Percentiles rank a stretch among this genome's conserved stretches.
These are phyloP conservation scores for Brettanomyces sp. DNA, from an alignment of 805 yeast species.

Conservation along the genomic window DNA sequence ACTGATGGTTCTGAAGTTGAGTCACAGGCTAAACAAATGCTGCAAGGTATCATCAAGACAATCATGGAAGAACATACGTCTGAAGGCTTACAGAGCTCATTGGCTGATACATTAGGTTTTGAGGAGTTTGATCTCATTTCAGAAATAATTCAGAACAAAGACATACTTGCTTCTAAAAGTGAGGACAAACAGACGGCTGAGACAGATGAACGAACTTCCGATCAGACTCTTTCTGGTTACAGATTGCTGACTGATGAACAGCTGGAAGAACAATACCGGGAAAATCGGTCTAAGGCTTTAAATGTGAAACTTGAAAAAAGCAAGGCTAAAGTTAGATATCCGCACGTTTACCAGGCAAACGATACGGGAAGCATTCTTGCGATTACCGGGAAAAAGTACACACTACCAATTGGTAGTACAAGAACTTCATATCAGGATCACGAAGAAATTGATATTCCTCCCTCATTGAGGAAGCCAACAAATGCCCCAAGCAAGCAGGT, in stretches of 20 bases:
- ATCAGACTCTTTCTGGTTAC: slow-evolving; percentile 4
- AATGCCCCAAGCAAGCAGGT: slow-evolving; percentile 42
- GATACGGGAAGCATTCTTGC: slow-evolving; percentile 59
- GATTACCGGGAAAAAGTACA: slow-evolving; percentile 69
- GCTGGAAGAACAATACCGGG: slow-evolving; percentile 41
- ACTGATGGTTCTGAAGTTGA: slow-evolving; percentile 9
- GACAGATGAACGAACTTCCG: not conserved
- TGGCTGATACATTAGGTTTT: slow-evolving; percentile 77
- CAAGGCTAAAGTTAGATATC: slow-evolving; percentile 48
- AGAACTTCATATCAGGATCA: slow-evolving; percentile 42
- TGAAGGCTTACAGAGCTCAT: slow-evolving; percentile 56
- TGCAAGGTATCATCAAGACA: slow-evolving; percentile 23
- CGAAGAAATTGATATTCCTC: slow-evolving; percentile 82
- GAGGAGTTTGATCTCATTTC: slow-evolving; percentile 79
- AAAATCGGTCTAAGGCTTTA: slow-evolving; percentile 40
- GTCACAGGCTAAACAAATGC: slow-evolving; percentile 7
- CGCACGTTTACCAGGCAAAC: slow-evolving; percentile 74
- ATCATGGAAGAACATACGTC: slow-evolving; percentile 33
- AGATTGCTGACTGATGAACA: slow-evolving; percentile 43
- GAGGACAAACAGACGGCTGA: not conserved
- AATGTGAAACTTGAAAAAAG: slow-evolving; percentile 37
- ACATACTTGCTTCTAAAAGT: slow-evolving; percentile 13
- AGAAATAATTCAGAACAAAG: slow-evolving; percentile 41
- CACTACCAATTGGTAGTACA: slow-evolving; percentile 75
- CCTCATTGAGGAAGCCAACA: slow-evolving; percentile 40